Base-by-base conservation (phyloP, 768 basidiomycete species). In the Leccinum subtestaceum region DNA sequence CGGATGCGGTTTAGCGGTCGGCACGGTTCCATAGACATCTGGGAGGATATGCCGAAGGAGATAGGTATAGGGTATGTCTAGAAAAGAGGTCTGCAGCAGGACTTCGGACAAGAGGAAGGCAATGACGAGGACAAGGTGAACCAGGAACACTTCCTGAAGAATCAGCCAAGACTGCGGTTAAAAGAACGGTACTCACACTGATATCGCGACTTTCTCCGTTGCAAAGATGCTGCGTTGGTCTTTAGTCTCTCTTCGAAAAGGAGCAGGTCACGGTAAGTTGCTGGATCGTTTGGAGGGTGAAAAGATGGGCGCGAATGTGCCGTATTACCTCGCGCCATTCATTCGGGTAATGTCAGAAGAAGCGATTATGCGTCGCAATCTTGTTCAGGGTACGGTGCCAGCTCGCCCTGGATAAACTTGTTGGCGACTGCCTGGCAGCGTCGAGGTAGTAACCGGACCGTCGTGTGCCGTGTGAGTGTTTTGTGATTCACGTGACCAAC, bases 191-290 rank as follows among this genome's bases (percentile, higher is more conserved):
- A 80, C 84, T 65, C 69, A 93, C 92, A 70, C 76, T 93, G 89
- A 74, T 95, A 95, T 59, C 90, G 82, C 27, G 84, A 81, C 73
- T 95, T 95, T 57, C 93, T 79, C 29, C 83, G 81, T 66, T 89
- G 88, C 15, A 95, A 78, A 60, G 80, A 83, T n/a, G 88, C 83
- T 5, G 93, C 93, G 68, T 90, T 98, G 19, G 90, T 89, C 77
- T 97, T 97, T 59, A 99, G 84, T n/a, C 96, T 82, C 70, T 98
- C 95, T 75, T 99, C 96, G 60, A 98, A 98, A 48, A 93, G 77
- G 23, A 98, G 81, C 13, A 99, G 77, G 71, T 99, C 96, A 48
- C 89, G 79, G 72, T 89, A 93, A 2, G 94, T 95, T 12, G 88
- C 80, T 53, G 80, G 79, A 72, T 95, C 94, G 66, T 85, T 85